A percentile compares a stretch with the other conserved stretches of the same genome.
Evolutionary conservation across 179 eudicot species (phyloP).

Genomic region (Gypsophila paniculata): DNA sequence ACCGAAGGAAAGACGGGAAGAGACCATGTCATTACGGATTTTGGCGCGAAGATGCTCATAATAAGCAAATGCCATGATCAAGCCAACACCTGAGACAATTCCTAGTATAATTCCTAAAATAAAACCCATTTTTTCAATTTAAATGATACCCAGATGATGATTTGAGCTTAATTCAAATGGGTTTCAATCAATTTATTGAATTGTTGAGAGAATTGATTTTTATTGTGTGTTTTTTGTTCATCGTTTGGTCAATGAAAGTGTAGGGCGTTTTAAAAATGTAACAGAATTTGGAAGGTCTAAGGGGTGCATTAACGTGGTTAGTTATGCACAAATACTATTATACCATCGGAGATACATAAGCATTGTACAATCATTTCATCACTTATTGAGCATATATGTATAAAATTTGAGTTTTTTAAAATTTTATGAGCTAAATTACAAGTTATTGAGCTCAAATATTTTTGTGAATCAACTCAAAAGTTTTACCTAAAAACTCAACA

Average conservation of each 20-base stretch:
- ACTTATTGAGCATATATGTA: no score
- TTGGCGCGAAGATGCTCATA: conserved; percentile 50
- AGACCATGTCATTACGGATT: conserved; percentile 61
- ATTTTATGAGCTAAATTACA: no score
- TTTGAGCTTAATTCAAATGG: conserved; percentile 25
- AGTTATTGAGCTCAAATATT: no score
- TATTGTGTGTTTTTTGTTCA: background rate
- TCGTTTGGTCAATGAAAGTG: conserved; percentile 15
- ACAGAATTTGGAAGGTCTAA: background rate
- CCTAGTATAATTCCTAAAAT: conserved; percentile 51
- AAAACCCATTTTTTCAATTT: conserved; percentile 21
- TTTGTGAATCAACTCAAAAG: no score
- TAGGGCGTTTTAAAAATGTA: background rate
- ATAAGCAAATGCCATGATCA: conserved; percentile 52
- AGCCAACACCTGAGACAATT: conserved; percentile 45
- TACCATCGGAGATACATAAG: no score
- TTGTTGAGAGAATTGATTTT: background rate
- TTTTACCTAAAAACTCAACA: no score
- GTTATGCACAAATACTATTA: no score
- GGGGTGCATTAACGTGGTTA: background rate
- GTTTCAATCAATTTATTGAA: conserved; percentile 17
- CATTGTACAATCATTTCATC: no score
- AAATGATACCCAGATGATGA: conserved; percentile 17
- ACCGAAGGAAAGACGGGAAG: background rate
- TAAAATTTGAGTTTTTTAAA: no score